Conservation (phyloP, 331 rosid species). For the Malus hybrid region DNA sequence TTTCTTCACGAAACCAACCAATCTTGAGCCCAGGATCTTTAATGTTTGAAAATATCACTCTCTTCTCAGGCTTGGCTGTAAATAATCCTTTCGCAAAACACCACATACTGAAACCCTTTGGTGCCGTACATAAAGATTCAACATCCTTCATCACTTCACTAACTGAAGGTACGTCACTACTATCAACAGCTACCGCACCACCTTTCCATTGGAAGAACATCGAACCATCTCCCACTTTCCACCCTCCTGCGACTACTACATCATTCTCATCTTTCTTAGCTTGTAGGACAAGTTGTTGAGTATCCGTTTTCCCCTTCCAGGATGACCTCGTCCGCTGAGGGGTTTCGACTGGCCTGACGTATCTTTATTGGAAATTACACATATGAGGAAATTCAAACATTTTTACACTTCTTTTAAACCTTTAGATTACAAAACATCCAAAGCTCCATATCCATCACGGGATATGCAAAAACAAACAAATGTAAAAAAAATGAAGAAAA, state of each 20-base stretch:
- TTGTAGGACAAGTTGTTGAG: background rate
- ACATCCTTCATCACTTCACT: background rate
- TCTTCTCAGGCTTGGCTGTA: background rate
- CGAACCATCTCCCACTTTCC: background rate
- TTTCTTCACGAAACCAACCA: no score
- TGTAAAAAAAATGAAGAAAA: no score
- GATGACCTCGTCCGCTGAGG: background rate
- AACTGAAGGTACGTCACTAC: background rate
- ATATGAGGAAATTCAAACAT: no score
- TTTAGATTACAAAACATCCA: no score
- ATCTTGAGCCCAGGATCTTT: no score
- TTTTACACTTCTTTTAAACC: no score
- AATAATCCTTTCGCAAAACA: background rate
- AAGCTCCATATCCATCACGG: no score
- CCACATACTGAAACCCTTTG: background rate
- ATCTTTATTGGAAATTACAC: background rate
- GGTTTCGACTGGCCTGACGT: background rate
- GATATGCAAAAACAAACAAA: background rate
- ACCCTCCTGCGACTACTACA: background rate
- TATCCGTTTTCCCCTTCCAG: background rate
- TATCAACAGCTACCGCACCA: no score
- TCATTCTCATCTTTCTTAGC: background rate
- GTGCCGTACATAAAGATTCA: background rate
- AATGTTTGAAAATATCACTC: no score
- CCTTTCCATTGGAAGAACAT: no score